Percentiles rank a stretch among this genome's conserved stretches.
phyloP scores from a whole-genome alignment of 441 rosid species.

The Lepidium campestre region DNA sequence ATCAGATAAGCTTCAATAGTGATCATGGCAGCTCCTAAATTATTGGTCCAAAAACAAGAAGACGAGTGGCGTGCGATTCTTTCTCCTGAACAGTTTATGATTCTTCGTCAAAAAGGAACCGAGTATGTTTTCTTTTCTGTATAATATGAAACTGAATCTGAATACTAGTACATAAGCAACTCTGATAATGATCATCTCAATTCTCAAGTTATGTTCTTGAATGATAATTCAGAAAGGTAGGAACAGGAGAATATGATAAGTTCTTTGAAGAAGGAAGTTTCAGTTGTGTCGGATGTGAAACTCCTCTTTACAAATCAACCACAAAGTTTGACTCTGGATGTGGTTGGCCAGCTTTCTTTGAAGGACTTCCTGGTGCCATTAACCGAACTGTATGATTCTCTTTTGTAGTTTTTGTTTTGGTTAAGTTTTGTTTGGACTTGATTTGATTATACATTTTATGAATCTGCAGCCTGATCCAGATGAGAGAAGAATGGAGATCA shows the following conservation, averaged over 20 bases:
- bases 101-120: slow-evolving; percentile 66
- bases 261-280: slow-evolving; percentile 62
- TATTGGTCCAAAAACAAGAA: slow-evolving; percentile 47
- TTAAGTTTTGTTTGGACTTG: not conserved
- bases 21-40: slow-evolving; percentile 40
- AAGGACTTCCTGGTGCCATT: slow-evolving; percentile 85
- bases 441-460: not conserved
- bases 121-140: slow-evolving; percentile 35
- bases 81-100: slow-evolving; percentile 65
- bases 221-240: slow-evolving; percentile 49
- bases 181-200: not conserved
- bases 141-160: no score
- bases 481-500: slow-evolving; percentile 74
- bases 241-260: slow-evolving; percentile 76
- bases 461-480: slow-evolving; percentile 78
- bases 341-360: slow-evolving; percentile 92
- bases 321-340: slow-evolving; percentile 81
- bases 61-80: slow-evolving; percentile 75
- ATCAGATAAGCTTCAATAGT: not conserved
- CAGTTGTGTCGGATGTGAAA: slow-evolving; percentile 69
- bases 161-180: no score
- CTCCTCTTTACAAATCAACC: slow-evolving; percentile 74
- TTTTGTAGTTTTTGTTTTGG: not conserved
- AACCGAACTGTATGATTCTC: slow-evolving; percentile 37
- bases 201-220: not conserved